Evolutionary conservation across 371 early-diverging fungal species (phyloP).

Genomic region (Phascolomyces articulosus): DNA sequence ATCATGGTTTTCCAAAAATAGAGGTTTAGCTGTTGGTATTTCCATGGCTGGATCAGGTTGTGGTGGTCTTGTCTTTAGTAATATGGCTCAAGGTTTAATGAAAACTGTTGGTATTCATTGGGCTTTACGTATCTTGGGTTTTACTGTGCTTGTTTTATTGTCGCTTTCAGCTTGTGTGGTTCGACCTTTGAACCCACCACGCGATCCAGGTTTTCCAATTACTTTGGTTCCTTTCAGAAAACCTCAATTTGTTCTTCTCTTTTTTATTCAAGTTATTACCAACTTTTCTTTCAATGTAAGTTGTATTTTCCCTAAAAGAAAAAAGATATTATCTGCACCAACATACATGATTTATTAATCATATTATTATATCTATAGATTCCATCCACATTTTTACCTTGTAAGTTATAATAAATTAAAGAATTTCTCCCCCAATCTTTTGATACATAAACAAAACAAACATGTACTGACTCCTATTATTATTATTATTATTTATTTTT

Average conservation of each 20-base stretch:
- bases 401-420: conserved; percentile 14
- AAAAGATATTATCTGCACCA: no score
- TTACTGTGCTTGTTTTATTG: conserved; percentile 53
- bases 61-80: conserved; percentile 62
- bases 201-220: conserved; percentile 14
- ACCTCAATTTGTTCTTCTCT: conserved; percentile 31
- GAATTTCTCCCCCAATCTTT: no score
- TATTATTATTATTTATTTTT: background rate
- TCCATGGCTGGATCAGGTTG: conserved; percentile 48
- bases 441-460: no score
- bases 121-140: conserved; percentile 68
- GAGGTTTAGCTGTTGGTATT: conserved; percentile 72
- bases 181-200: conserved; percentile 44
- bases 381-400: conserved; percentile 22
- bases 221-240: conserved; percentile 36
- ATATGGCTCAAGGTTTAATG: conserved; percentile 49
- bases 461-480: no score
- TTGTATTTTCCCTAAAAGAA: background rate
- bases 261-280: conserved; percentile 36
- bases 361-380: background rate
- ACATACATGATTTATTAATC: no score
- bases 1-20: conserved; percentile 69
- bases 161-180: conserved; percentile 46
- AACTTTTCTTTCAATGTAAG: conserved; percentile 47
- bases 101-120: conserved; percentile 51